Base-by-base conservation (phyloP, 768 basidiomycete genomes). In the Pleurotus djamor region DNA sequence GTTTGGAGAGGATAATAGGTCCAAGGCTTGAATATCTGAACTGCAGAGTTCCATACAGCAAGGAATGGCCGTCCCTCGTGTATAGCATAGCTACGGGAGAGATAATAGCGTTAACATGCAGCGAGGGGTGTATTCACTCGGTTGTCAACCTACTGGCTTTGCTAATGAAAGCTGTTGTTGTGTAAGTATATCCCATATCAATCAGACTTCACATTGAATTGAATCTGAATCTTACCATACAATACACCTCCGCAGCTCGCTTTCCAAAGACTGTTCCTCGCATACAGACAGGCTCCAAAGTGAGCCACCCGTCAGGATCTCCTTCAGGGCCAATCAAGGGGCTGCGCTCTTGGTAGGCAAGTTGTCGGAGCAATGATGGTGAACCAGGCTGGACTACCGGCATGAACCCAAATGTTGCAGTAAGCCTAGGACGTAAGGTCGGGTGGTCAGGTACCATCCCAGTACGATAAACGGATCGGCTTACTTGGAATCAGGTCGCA, bases 291-390 rank as follows among this genome's bases (percentile, higher is more conserved):
- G 68, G 60, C 14, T 67, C 63, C 1, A 68, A 51, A n/a, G 67
- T 64, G 44, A 71, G 62, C 79, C 79, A 80, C 21, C 78, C 77
- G 38, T 74, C 72, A 36, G 76, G 71, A 65, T 79, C 78, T 17
- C 65, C 63, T 6, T 69, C 66, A 12, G 76, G 79, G 13, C 73
- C 73, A 13, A 71, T 66, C 14, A 77, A 61, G n/a, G 71, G 68
- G 33, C 66, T 68, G 33, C 68, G 64, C 55, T 73, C 69, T 59
- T 69, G 69, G 61, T 76, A 75, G 6, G 74, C 74, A 14, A 77
- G 64, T 60, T 71, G 73, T 4, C 76, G 66, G 13, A 73, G 65
- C 13, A 60, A 49, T 4, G 74, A 72, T 45, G 74, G 69, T 32
- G 71, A 69, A 13, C 63, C 61, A 33, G 74, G 74, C n/a, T 63